Base-by-base conservation (phyloP, 345 rosid species). In the Salix koriyanagi region DNA sequence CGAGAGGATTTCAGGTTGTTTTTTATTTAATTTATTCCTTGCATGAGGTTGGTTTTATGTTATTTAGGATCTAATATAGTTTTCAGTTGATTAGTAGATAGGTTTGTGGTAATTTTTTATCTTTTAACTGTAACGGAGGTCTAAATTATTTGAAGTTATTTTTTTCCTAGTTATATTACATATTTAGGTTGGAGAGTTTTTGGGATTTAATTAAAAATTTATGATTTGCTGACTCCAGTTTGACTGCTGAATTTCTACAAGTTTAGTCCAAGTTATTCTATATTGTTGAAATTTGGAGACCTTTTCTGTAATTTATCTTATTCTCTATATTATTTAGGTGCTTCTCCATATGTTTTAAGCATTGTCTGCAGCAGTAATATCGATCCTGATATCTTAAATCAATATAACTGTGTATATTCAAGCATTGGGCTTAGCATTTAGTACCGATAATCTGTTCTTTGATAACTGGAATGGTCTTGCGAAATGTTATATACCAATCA, bases 1-100 rank as follows among this genome's bases (percentile, higher is more conserved):
- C 10, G 98, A 94, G 84, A 89, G 98, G 82, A 94, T 94, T 80
- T 91, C 98, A 84, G 37, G 37, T 34, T 34, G 6, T 5, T 34
- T 34, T 4, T 34, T 34, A 6, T 34, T 34, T 34, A 34, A 5
- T 0, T 34, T 34, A 34, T 34, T 34, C 6, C 37, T 34, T 77
- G 2, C n/a, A 41, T 62, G 11, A 32, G 34, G 70, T 69, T 39
- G 67, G 25, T 78, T 78, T 60, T 12, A 6, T 77, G 32, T 37
- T 37, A 23, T 62, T 12, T 39, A 11, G 70, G 19, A 48, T 44
- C 39, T 23, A 8, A n/a, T 34, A 19, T 21, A 21, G 60, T 65
- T 70, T 16, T 28, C 48, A 25, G 44, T 52, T 72, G 60, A 66
- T 71, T 65, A 9, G 16, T 78, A 18, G 67, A 42, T 41, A 21